phyloP scores from a whole-genome alignment of 1,284 basidiomycete species.

The Spongiforma sp. region DNA sequence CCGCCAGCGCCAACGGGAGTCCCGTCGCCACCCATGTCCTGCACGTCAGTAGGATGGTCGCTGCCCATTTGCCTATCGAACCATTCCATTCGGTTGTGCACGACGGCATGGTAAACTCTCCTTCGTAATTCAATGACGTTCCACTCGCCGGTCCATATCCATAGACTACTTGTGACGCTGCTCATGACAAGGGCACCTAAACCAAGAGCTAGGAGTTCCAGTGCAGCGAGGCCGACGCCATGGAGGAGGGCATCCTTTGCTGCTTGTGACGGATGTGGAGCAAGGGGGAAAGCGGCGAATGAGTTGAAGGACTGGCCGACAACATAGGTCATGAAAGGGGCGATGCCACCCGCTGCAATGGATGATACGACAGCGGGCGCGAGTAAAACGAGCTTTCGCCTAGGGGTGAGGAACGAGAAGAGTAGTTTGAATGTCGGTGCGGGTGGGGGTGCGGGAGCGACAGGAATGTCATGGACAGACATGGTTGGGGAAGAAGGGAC shows the following conservation, averaged over 20 bases:
- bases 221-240: conserved; percentile 62
- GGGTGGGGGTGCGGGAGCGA: conserved; percentile 10
- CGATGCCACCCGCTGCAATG: conserved; percentile 75
- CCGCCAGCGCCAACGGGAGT: conserved; percentile 85
- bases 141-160: conserved; percentile 89
- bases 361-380: conserved; percentile 77
- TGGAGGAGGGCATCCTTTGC: conserved; percentile 62
- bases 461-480: conserved; percentile 20
- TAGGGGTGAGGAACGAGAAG: conserved; percentile 56
- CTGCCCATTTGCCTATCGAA: conserved; percentile 85
- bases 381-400: conserved; percentile 60
- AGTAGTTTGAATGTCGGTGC: conserved; percentile 57
- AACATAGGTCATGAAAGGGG: conserved; percentile 93
- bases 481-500: conserved; percentile 14
- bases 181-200: conserved; percentile 74
- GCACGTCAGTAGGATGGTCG: conserved; percentile 48
- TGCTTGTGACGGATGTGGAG: conserved; percentile 48
- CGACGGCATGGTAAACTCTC: conserved; percentile 74
- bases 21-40: conserved; percentile 50
- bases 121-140: conserved; percentile 75
- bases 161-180: conserved; percentile 77
- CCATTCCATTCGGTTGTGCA: conserved; percentile 82
- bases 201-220: conserved; percentile 78
- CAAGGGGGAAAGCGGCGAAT: conserved; percentile 67
- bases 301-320: conserved; percentile 87